phyloP scores from a whole-genome alignment of 2,329 filamentous ascomycete genomes.

The Exophiala oligosperma region DNA sequence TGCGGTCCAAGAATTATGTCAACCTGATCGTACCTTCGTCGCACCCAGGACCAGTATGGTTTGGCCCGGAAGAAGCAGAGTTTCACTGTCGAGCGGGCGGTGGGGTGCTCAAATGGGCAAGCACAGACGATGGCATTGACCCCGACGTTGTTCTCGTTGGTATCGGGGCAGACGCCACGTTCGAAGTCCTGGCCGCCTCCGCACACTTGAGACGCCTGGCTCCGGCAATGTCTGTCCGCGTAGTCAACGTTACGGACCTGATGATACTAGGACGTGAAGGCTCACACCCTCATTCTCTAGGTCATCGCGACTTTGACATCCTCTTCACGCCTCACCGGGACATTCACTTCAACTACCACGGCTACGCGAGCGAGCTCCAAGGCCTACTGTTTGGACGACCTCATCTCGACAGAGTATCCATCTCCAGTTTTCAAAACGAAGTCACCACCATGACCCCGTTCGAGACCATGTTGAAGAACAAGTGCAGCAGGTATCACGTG shows the following conservation, averaged over 20 bases:
- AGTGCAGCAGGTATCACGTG: slow-evolving; percentile 9
- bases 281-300: slow-evolving; percentile 60
- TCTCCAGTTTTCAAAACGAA: slow-evolving; percentile 64
- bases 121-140: slow-evolving; percentile 54
- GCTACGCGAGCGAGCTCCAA: slow-evolving; percentile 62
- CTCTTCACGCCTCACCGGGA: slow-evolving; percentile 59
- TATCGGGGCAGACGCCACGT: slow-evolving; percentile 65
- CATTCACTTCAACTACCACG: slow-evolving; percentile 68
- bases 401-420: slow-evolving; percentile 52
- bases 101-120: slow-evolving; percentile 62
- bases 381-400: slow-evolving; percentile 62
- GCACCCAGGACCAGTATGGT: slow-evolving; percentile 62
- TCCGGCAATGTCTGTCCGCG: slow-evolving; percentile 57
- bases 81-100: slow-evolving; percentile 62
- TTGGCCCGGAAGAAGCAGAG: slow-evolving; percentile 60
- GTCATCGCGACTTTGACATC: slow-evolving; percentile 51
- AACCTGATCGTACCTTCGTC: slow-evolving; percentile 69
- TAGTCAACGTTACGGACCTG: slow-evolving; percentile 66
- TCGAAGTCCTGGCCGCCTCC: slow-evolving; percentile 63
- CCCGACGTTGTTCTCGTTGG: slow-evolving; percentile 65
- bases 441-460: slow-evolving; percentile 60
- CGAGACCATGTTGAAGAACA: slow-evolving; percentile 5
- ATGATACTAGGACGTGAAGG: slow-evolving; percentile 61
- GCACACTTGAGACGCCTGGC: slow-evolving; percentile 52
- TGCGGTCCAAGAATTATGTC: slow-evolving; percentile 63